Conservation (phyloP, 768 basidiomycete species). For the Chalciporus piperatus region DNA sequence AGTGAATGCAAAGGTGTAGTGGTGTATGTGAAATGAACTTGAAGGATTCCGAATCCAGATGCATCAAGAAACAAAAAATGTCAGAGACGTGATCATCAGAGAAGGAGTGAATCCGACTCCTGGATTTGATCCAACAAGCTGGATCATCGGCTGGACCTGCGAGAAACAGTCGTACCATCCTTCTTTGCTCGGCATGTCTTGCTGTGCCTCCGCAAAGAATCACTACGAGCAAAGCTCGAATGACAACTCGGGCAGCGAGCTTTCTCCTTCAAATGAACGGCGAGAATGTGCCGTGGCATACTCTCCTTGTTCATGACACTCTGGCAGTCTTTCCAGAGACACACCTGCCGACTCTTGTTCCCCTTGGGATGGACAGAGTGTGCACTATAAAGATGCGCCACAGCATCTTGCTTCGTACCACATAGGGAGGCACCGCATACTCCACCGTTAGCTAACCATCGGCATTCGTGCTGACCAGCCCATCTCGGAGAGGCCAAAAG, state of each 20-base stretch:
- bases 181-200: constrained; percentile 5
- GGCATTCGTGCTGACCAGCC: constrained; percentile 2
- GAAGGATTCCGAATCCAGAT: too few species aligned
- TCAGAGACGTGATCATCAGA: too few species aligned
- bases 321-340: constrained; percentile 18
- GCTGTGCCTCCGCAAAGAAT: constrained; percentile 25
- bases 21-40: too few species aligned
- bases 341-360: constrained; percentile 8
- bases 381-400: constrained; percentile 4
- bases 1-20: too few species aligned
- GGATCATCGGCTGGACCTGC: not conserved
- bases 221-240: constrained; percentile 21
- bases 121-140: too few species aligned
- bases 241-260: constrained; percentile 17
- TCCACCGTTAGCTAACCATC: not conserved
- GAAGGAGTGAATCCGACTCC: too few species aligned
- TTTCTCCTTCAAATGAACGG: constrained; percentile 22
- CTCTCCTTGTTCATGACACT: constrained; percentile 25
- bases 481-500: constrained; percentile 6
- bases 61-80: too few species aligned
- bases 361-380: constrained; percentile 11
- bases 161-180: not conserved
- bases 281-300: constrained; percentile 23
- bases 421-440: constrained; percentile 1
- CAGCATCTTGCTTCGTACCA: constrained; percentile 11